Base-by-base conservation (phyloP, 768 basidiomycete genomes). In the Astraeus odoratus region DNA sequence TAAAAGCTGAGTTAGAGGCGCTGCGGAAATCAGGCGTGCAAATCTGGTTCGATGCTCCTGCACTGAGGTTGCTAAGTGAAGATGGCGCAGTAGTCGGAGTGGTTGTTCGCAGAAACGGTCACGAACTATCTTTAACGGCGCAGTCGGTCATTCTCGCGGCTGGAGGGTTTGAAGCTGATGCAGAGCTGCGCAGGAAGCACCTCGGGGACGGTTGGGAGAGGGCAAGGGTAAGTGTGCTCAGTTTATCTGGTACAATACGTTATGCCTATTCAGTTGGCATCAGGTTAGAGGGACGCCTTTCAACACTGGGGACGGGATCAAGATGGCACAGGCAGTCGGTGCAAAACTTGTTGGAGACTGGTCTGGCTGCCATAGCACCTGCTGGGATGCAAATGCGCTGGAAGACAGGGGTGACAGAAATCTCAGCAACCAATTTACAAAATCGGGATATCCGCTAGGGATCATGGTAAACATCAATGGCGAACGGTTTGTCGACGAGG, bases 211-310 rank as follows among this genome's bases (percentile, higher is more conserved):
- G 65, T 18, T 86, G 83, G 83, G 65, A 65, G 35, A 67, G 65
- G 44, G 81, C 83, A 22, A 75, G 69, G 57, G 80, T 80, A 47
- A 44, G 63, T 55, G 5, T 34, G 8, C 5, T 3, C 12, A 33
- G 27, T 20, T 8, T n/a, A 18, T 18, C 20, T 31, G 8, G 27
- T 16, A 22, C 36, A 5, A 22, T 24, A 2, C 13, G 42, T 48
- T 19, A 45, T 35, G 18, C 18, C 6, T 24, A 22, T n/a, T n/a
- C n/a, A n/a, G n/a, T n/a, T n/a, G n/a, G n/a, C n/a, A n/a, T 25
- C 37, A 84, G 80, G 75, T 86, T 42, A 74, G 81, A 47, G 81
- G 83, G 15, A 85, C 83, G 1, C 82, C 83, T 5, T 81, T 79
- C 57, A 83, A 85, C 50, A 73, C 69, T n/a, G 81, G 83, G 15